Base-by-base conservation (phyloP, 1,284 basidiomycete species). In the Trichosporon sp. region DNA sequence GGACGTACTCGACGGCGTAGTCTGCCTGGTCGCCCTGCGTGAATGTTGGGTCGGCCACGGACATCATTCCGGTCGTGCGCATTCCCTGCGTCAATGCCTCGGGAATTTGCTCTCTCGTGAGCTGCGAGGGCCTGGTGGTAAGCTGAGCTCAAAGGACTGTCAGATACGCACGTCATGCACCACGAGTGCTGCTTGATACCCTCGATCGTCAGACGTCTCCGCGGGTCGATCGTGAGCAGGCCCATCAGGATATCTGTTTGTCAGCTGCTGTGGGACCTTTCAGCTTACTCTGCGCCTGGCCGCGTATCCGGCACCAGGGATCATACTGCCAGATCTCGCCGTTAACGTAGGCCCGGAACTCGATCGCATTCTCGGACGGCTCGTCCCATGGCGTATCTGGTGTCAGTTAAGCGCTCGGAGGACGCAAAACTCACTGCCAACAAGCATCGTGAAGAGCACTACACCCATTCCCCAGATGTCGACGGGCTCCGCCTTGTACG, bases 381-480 rank as follows among this genome's bases (percentile, higher is more conserved):
- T 97, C 92, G 79, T 98, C 96, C 96, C 96, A 99, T 1, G 96
- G 97, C 0, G 96, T 98, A 80, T 97, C 94, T 97, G 16, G 51
- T 7, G 0, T 63, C 16, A 65, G 31, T 21, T 72, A 16, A 68
- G 72, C 40, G 8, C 11, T 38, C 16, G 26, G 26, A 26, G 26
- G 26, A 26, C 1, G 26, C 26, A 26, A 26, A 26, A 88, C 93
- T 76, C 81, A 96, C 95, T 98, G 67, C 96, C 96, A 4, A 90
- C 91, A 0, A 99, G 87, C 71, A 98, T 85, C 0, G 96, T 94
- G 80, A 94, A 98, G 0, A 99, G 86, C 46, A 99, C 96, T n/a
- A 98, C 92, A 1, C 97, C 97, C 68, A 93, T 89, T 0, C 94
- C 94, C 96, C 96, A 99, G 2, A 93, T 90, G 81, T 99, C 96